Evolutionary conservation across 2,329 filamentous ascomycete species (phyloP), one percentile per base, ranked within the genome.

Genomic region (Stachybotrys elegans): DNA sequence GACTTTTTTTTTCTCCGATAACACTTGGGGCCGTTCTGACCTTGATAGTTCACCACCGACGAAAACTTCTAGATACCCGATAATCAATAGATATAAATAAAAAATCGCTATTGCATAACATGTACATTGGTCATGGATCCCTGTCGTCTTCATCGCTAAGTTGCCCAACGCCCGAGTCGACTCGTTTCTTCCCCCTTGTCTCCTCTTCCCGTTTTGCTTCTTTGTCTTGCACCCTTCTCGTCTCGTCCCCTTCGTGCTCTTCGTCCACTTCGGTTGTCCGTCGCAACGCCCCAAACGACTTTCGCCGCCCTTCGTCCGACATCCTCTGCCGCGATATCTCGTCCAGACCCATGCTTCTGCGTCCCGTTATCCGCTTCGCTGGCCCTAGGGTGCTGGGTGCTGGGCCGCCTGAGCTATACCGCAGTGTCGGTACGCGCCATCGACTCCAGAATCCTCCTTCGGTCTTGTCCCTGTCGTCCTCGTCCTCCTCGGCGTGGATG

Each of bases 371-470:
- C 27, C 51, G n/a, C n/a, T 34, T 34, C n/a, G n/a, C 31, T 3
- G 31, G 31, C 31, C 16, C 13, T 27, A 17, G 6, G n/a, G 5
- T 27, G 38, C 4, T n/a, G 22, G 22, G 4, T 40, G 31, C 22
- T 29, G 38, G 22, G 14, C 23, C 16, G 22, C 23, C 27, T 43
- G 50, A 54, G 13, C 58, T 56, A 42, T 61, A 54, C 43, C 59
- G 61, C 13, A 68, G 53, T 1, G 59, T 57, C 4, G 69, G 59
- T 4, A 72, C 62, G 9, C 68, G 70, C 78, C 77, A 81, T 19
- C 73, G 68, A 47, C 77, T 81, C 79, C 78, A 83, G 55, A 83
- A 82, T 9, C 71, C 20, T 51, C 63, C 58, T 7, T 69, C 64
- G 3, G 65, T 68, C 4, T 69, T 70, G 4, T 72, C 68, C 21